Percentiles rank a stretch among this genome's conserved stretches.
These are phyloP conservation scores for Lophiostoma macrostomum DNA, from an alignment of 495 filamentous ascomycete genomes.

Conservation along the genomic window DNA sequence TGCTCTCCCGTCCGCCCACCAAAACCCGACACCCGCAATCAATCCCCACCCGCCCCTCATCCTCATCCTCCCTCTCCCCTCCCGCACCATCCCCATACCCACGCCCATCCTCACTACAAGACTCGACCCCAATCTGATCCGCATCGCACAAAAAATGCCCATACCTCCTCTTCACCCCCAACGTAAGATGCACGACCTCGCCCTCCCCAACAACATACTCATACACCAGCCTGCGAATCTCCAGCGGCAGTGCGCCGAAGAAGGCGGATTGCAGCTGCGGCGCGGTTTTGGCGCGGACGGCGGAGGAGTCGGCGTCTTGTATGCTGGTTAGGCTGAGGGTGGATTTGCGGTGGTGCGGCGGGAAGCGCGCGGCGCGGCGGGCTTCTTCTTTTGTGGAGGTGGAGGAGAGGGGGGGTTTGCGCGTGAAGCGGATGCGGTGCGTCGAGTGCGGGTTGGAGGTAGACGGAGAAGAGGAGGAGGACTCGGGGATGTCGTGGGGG, in stretches of 20 bases:
- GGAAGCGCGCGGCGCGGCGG: not conserved
- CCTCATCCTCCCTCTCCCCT: conserved; percentile 33
- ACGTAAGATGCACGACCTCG: conserved; percentile 26
- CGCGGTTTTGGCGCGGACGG: conserved; percentile 16
- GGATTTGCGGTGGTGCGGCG: conserved; percentile 14
- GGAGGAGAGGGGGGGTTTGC: not conserved
- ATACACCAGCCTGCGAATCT: conserved; percentile 26
- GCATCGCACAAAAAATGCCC: conserved; percentile 29
- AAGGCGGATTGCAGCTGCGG: conserved; percentile 13
- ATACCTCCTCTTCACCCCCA: conserved; percentile 10
- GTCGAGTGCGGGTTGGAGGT: not conserved
- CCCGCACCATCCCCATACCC: too few species aligned
- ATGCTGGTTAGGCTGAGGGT: conserved; percentile 1
- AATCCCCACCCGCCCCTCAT: conserved; percentile 9
- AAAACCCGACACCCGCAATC: conserved; percentile 19
- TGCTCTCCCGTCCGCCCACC: conserved; percentile 13
- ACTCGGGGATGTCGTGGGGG: conserved; percentile 17
- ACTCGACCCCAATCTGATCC: too few species aligned
- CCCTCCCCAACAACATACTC: conserved; percentile 12
- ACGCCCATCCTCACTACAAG: too few species aligned
- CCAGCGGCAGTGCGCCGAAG: conserved; percentile 23
- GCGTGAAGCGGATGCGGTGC: not conserved
- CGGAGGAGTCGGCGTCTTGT: conserved; percentile 4
- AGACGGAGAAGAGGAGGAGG: not conserved
- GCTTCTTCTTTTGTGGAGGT: not conserved